Percentiles rank a stretch among this genome's conserved stretches.
Conservation (phyloP, 2,329 filamentous ascomycete species). For the Ceratocystis destructans region DNA sequence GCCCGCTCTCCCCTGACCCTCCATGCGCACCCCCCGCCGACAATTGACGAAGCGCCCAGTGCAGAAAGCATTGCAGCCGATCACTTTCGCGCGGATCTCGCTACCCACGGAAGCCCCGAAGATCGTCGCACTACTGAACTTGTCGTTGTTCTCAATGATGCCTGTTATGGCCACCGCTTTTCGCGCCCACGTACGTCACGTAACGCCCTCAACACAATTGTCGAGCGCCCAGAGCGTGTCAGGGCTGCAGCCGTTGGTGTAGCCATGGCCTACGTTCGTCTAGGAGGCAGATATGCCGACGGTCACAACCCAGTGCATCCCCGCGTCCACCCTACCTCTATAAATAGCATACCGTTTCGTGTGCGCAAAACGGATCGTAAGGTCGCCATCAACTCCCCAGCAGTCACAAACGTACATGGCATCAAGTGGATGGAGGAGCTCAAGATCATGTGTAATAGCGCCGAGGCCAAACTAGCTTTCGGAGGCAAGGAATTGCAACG, state of each 20-base stretch:
- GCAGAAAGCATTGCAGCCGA: conserved; percentile 47
- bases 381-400: conserved; percentile 56
- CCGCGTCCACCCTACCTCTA: conserved; percentile 37
- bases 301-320: conserved; percentile 56
- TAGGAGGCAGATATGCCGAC: conserved; percentile 66
- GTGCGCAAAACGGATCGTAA: conserved; percentile 68
- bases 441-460: conserved; percentile 66
- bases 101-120: conserved; percentile 40
- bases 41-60: conserved; percentile 31
- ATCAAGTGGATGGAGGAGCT: conserved; percentile 88
- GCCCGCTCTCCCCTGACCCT: conserved; percentile 27
- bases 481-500: conserved; percentile 67
- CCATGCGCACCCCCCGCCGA: conserved; percentile 20
- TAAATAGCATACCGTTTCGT: conserved; percentile 59
- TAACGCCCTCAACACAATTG: conserved; percentile 60
- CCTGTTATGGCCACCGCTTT: conserved; percentile 87
- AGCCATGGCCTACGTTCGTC: conserved; percentile 75
- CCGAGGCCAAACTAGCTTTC: conserved; percentile 61
- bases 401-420: conserved; percentile 84
- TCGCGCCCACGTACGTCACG: conserved; percentile 68
- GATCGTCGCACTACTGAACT: conserved; percentile 42
- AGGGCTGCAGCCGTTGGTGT: conserved; percentile 72
- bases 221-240: conserved; percentile 85
- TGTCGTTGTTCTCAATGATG: conserved; percentile 78
- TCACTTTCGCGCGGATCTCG: conserved; percentile 57